Evolutionary conservation across 2,329 filamentous ascomycete species (phyloP).

Genomic region (Aspergillus candidus): DNA sequence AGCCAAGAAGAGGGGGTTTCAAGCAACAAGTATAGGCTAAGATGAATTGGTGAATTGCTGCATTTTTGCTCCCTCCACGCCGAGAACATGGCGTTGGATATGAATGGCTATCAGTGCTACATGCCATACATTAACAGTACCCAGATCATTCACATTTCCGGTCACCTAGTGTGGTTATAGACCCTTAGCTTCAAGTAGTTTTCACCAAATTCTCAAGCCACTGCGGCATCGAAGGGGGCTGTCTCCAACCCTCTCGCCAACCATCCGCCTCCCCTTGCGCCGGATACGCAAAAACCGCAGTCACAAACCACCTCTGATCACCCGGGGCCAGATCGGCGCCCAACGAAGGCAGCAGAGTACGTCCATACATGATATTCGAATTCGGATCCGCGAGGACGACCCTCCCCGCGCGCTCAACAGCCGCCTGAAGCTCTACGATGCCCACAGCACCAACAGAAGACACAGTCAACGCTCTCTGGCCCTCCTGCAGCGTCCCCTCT

Average conservation of each 20-base stretch:
- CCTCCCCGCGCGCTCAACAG: conserved; percentile 49
- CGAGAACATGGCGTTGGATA: no score
- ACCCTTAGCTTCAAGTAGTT: conserved; percentile 9
- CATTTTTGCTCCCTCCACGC: no score
- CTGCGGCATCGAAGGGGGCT: conserved; percentile 51
- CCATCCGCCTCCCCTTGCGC: conserved; percentile 37
- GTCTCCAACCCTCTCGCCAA: conserved; percentile 58
- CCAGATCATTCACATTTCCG: neutral
- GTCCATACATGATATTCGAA: conserved; percentile 66
- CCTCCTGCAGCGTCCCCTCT: conserved; percentile 39
- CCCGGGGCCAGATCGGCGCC: conserved; percentile 55
- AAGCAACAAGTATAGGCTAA: no score
- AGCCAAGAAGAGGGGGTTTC: no score
- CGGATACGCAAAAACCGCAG: conserved; percentile 66
- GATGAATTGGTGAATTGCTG: no score
- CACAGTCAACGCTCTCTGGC: conserved; percentile 36
- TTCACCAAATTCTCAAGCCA: conserved; percentile 55
- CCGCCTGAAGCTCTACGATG: conserved; percentile 40
- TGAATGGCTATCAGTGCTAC: no score
- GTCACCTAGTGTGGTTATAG: neutral
- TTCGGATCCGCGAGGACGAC: conserved; percentile 73
- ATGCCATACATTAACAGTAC: no score
- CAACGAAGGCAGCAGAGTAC: conserved; percentile 66
- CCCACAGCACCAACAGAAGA: conserved; percentile 48
- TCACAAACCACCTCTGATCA: conserved; percentile 60